Conservation (phyloP, 2,329 filamentous ascomycete genomes). For the Ophiocordyceps sinensis region DNA sequence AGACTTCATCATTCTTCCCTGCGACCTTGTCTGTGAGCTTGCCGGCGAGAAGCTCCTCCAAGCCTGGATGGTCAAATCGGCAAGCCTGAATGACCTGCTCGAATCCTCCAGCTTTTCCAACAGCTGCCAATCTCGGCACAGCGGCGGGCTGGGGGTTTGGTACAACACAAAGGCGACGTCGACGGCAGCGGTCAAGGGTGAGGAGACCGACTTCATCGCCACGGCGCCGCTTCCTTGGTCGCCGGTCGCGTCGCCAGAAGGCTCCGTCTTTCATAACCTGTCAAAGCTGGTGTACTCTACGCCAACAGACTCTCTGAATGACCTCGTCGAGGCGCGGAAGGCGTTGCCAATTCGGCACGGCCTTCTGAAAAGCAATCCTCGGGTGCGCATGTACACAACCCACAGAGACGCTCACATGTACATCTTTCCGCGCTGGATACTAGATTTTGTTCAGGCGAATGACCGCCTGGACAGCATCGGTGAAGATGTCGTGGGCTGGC, state of each 20-base stretch:
- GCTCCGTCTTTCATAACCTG: slow-evolving; percentile 51
- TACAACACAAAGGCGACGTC: slow-evolving; percentile 67
- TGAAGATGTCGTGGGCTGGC: slow-evolving; percentile 87
- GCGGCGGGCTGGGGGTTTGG: slow-evolving; percentile 78
- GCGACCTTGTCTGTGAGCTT: slow-evolving; percentile 84
- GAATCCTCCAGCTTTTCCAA: slow-evolving; percentile 29
- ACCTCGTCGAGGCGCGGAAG: slow-evolving; percentile 63
- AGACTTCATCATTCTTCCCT: slow-evolving; percentile 84
- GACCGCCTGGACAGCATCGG: slow-evolving; percentile 75
- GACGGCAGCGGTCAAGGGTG: slow-evolving; percentile 65
- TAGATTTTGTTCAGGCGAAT: slow-evolving; percentile 69
- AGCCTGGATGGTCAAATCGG: slow-evolving; percentile 80
- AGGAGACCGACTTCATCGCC: slow-evolving; percentile 86
- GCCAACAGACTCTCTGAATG: slow-evolving; percentile 79
- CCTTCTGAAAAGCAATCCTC: slow-evolving; percentile 59
- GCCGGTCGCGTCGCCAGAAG: slow-evolving; percentile 28
- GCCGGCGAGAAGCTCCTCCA: slow-evolving; percentile 72
- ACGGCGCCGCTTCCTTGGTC: slow-evolving; percentile 52
- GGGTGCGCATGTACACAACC: slow-evolving; percentile 65
- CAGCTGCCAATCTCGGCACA: slow-evolving; percentile 28
- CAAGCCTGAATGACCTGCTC: slow-evolving; percentile 49
- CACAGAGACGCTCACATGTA: slow-evolving; percentile 91
- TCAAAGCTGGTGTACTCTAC: slow-evolving; percentile 75
- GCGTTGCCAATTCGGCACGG: slow-evolving; percentile 61
- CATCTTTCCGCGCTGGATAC: slow-evolving; percentile 81